Conservation (phyloP, 345 rosid species). For the Moricandia arvensis region DNA sequence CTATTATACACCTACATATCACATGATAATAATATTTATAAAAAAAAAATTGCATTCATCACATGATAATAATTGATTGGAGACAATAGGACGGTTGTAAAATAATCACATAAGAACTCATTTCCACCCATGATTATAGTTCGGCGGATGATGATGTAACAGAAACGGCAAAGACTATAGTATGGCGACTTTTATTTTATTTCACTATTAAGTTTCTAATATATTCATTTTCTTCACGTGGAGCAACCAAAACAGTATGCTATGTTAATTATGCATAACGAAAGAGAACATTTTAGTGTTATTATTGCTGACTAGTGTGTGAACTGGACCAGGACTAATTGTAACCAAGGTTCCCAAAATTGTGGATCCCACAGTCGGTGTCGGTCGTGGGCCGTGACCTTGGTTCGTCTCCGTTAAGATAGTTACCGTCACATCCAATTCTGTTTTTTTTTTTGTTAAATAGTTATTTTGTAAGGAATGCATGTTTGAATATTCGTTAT, state of each 20-base stretch:
- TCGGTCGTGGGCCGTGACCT: conserved; percentile 24
- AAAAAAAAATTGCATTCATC: too few relatives aligned
- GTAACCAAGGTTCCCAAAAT: conserved; percentile 13
- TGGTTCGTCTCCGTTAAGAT: neutral
- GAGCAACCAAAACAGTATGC: neutral
- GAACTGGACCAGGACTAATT: conserved; percentile 10
- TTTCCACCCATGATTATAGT: neutral
- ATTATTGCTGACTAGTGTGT: neutral
- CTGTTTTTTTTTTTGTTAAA: neutral
- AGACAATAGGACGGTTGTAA: neutral
- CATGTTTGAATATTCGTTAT: neutral
- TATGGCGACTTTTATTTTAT: neutral
- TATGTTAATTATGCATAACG: neutral
- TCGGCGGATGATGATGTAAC: neutral
- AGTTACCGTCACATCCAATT: conserved; percentile 27
- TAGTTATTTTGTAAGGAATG: neutral
- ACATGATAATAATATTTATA: neutral
- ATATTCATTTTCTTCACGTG: neutral
- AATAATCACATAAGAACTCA: neutral
- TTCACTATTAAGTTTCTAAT: neutral
- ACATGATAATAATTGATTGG: neutral
- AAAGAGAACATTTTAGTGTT: conserved; percentile 8
- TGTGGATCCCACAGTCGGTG: conserved; percentile 25
- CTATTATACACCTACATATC: neutral
- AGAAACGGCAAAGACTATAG: neutral